phyloP scores from a whole-genome alignment of 2,329 filamentous ascomycete species.

The Bipolaris bicolor region DNA sequence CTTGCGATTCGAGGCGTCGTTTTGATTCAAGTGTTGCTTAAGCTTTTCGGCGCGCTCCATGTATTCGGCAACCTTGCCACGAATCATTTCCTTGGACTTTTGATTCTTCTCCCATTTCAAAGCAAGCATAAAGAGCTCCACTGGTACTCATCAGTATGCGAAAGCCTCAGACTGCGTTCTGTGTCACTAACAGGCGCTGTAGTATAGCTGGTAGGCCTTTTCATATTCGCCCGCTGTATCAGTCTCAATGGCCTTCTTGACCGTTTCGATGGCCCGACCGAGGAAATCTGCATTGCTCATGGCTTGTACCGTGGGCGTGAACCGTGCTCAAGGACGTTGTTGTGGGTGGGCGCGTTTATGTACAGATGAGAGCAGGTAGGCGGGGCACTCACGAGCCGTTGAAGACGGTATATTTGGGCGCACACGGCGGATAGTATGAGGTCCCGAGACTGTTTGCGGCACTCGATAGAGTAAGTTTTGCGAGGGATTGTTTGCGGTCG shows the following conservation, averaged over 20 bases:
- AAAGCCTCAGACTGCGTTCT: neutral
- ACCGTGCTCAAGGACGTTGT: neutral
- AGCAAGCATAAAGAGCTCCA: conserved; percentile 98
- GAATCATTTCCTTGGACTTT: conserved; percentile 96
- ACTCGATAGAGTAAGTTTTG: neutral
- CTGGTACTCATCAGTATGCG: conserved; percentile 45
- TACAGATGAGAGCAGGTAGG: conserved; percentile 5
- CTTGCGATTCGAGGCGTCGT: conserved; percentile 69
- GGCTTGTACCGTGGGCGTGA: conserved; percentile 14
- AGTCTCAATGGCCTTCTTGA: conserved; percentile 96
- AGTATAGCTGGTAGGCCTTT: conserved; percentile 95
- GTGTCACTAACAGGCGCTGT: conserved; percentile 66
- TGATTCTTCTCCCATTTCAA: conserved; percentile 99
- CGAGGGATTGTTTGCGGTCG: neutral
- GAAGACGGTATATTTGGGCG: neutral
- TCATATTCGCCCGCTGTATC: conserved; percentile 97
- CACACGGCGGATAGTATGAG: neutral
- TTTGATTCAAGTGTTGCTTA: conserved; percentile 83
- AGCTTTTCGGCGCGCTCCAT: conserved; percentile 99
- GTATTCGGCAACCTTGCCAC: conserved; percentile 92
- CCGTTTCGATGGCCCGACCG: conserved; percentile 92
- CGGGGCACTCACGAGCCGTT: conserved; percentile 11
- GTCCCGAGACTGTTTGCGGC: neutral
- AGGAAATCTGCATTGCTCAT: conserved; percentile 99
- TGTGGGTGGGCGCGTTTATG: conserved; percentile 11